A percentile compares a stretch with the other conserved stretches of the same genome.
Evolutionary conservation across 805 yeast species (phyloP).

Genomic region (Starmerella sp.): DNA sequence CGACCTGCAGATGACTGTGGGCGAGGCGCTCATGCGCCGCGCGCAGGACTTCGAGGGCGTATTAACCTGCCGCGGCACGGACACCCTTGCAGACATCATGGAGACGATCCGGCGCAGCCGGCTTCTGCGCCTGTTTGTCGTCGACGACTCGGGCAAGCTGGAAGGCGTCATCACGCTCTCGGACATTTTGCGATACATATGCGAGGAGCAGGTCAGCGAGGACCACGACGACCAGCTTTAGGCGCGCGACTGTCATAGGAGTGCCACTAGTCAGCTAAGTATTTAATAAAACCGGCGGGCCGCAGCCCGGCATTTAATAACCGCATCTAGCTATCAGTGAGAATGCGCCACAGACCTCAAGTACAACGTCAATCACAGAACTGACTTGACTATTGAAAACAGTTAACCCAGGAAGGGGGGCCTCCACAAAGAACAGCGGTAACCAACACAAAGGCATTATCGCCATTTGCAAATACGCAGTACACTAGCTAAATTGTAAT

Average conservation of each 20-base stretch:
- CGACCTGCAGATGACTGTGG: slow-evolving; percentile 81
- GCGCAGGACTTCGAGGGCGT: slow-evolving; percentile 97
- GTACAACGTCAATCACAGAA: too few species aligned
- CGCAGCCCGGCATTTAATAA: too few species aligned
- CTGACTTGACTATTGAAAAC: too few species aligned
- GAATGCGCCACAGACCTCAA: too few species aligned
- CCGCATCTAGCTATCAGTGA: too few species aligned
- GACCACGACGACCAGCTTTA: neutral
- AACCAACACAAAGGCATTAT: too few species aligned
- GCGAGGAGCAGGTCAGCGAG: neutral
- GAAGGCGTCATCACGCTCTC: slow-evolving; percentile 81
- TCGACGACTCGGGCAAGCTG: slow-evolving; percentile 68
- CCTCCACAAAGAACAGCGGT: too few species aligned
- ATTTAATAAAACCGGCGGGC: too few species aligned
- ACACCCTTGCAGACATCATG: slow-evolving; percentile 76
- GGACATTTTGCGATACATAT: slow-evolving; percentile 66
- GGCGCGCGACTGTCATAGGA: neutral
- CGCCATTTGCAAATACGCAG: too few species aligned
- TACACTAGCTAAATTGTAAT: too few species aligned
- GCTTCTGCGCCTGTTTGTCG: slow-evolving; percentile 83
- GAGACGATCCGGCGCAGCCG: slow-evolving; percentile 87
- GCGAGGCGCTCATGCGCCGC: slow-evolving; percentile 88
- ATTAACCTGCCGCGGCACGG: slow-evolving; percentile 82
- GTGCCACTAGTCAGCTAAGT: too few species aligned
- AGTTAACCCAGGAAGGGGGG: too few species aligned